A percentile compares a stretch with the other conserved stretches of the same genome.
Conservation (phyloP, 2,329 filamentous ascomycete species). For the Basipetospora sp. region DNA sequence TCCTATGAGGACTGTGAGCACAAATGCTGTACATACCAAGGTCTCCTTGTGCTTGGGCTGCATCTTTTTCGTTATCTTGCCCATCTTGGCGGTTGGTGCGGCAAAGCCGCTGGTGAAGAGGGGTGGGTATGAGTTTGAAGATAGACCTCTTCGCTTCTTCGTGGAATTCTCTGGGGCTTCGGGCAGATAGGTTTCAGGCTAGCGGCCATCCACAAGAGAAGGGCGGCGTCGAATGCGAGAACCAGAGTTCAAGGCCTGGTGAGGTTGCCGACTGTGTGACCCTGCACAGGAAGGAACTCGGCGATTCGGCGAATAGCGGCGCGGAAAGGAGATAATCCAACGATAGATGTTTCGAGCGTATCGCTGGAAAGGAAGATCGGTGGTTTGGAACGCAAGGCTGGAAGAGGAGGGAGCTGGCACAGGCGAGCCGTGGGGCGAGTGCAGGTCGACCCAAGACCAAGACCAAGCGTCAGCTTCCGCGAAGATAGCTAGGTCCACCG, state of each 20-base stretch:
- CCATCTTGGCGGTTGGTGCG: slow-evolving; percentile 46
- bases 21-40: slow-evolving; percentile 34
- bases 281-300: no score
- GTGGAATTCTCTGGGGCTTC: slow-evolving; percentile 28
- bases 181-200: slow-evolving; percentile 17
- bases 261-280: neutral
- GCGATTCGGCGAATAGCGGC: no score
- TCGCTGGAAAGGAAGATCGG: neutral
- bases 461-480: slow-evolving; percentile 18
- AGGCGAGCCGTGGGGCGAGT: slow-evolving; percentile 16
- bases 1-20: no score
- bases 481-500: neutral
- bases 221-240: neutral
- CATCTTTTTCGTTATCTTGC: slow-evolving; percentile 53
- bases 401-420: no score
- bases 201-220: neutral
- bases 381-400: neutral
- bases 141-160: slow-evolving; percentile 41
- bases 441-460: slow-evolving; percentile 26
- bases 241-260: neutral
- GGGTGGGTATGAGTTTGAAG: slow-evolving; percentile 10
- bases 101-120: slow-evolving; percentile 34
- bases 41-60: slow-evolving; percentile 54
- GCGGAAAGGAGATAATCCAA: no score
- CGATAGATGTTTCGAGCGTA: neutral